phyloP scores from a whole-genome alignment of 257 asterid species.

The Nicotiana knightiana region DNA sequence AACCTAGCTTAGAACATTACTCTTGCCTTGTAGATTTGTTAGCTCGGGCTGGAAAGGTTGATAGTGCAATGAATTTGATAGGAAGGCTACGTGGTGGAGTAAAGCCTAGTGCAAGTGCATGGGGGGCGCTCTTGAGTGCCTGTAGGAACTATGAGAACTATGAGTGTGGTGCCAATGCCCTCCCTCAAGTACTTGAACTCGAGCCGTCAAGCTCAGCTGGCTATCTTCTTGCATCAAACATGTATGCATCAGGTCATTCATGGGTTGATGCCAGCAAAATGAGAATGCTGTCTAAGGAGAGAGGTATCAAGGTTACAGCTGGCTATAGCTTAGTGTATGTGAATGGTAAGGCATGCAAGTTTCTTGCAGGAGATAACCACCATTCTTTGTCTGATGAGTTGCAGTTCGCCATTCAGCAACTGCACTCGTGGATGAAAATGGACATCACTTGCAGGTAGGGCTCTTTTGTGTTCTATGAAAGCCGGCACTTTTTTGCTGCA shows the following conservation, averaged over 20 bases:
- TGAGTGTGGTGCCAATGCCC: constrained; percentile 32
- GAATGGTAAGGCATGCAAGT: constrained; percentile 34
- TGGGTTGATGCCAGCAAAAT: constrained; percentile 58
- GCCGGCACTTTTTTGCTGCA: neutral
- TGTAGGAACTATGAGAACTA: constrained; percentile 49
- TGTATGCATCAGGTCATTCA: constrained; percentile 56
- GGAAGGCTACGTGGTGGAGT: constrained; percentile 30
- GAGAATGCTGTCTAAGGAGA: constrained; percentile 59
- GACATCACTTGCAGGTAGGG: constrained; percentile 8
- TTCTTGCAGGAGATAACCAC: constrained; percentile 48
- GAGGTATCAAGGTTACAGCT: constrained; percentile 33
- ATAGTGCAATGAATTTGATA: constrained; percentile 52
- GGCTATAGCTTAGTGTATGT: constrained; percentile 65
- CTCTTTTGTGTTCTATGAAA: neutral
- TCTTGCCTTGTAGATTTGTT: constrained; percentile 86
- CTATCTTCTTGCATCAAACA: constrained; percentile 69
- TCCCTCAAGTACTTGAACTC: constrained; percentile 51
- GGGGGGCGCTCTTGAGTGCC: constrained; percentile 87
- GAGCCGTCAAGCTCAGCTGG: constrained; percentile 77
- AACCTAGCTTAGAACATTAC: constrained; percentile 56
- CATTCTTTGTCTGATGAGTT: constrained; percentile 26
- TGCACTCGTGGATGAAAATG: constrained; percentile 51
- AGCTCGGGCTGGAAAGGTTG: constrained; percentile 81
- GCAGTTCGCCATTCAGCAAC: constrained; percentile 35
- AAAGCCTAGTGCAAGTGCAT: constrained; percentile 62